Evolutionary conservation across 306 rosid species (phyloP).

Genomic region (Carpinus viminea): DNA sequence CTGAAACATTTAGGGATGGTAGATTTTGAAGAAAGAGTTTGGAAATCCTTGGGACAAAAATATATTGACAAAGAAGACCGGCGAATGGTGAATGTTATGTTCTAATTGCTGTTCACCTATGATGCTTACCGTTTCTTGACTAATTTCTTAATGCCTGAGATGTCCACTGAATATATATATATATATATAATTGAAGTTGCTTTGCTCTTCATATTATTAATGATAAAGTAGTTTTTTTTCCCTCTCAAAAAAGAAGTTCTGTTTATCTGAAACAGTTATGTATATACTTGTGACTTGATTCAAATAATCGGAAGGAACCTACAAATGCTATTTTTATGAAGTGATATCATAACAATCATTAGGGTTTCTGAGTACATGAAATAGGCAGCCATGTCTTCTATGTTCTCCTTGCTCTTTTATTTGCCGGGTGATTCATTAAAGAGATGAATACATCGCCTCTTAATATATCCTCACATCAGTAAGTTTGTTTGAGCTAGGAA

Average conservation of each 20-base stretch:
- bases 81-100: constrained; percentile 41
- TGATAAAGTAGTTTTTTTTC: neutral
- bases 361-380: neutral
- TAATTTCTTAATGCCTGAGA: constrained; percentile 7
- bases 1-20: constrained; percentile 47
- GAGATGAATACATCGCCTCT: neutral
- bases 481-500: neutral
- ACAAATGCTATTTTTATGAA: neutral
- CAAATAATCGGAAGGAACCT: neutral
- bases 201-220: neutral
- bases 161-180: no score
- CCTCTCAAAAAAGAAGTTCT: neutral
- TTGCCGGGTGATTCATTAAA: neutral
- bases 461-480: neutral
- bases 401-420: neutral
- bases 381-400: neutral
- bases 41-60: constrained; percentile 45
- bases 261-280: neutral
- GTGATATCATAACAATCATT: neutral
- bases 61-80: constrained; percentile 33
- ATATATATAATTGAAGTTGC: neutral
- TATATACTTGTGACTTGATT: neutral
- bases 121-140: neutral
- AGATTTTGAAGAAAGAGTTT: constrained; percentile 44
- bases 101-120: constrained; percentile 5